Base-by-base conservation (phyloP, 192 early-diverging fungal species). In the Mortierella claussenii region DNA sequence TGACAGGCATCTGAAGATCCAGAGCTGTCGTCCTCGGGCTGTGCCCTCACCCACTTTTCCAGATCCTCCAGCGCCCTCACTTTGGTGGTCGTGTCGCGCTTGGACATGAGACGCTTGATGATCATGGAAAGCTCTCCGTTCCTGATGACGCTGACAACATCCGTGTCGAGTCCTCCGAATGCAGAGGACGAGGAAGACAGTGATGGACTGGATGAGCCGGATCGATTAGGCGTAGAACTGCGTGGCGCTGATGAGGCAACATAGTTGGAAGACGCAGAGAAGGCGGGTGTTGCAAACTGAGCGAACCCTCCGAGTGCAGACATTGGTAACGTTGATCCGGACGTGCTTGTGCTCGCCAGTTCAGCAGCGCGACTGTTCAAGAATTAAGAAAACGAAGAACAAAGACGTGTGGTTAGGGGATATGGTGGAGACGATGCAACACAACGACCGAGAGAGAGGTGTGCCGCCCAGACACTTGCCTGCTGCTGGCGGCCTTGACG, bases 41-140 rank as follows among this genome's bases (percentile, higher is more conserved):
- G 66, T 23, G 56, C 54, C 30, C 80, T 79, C n/a, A 89, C 78
- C 74, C 96, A 95, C 12, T 64, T 68, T 44, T 84, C 80, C 18
- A 98, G 68, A 60, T 97, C 96, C 43, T 93, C 93, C 31, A 96
- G 78, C 5, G 96, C 96, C 27, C 93, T 95, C 27, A 91, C 74
- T 76, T 91, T 93, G 48, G 97, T 99, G 28, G 83, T 89, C 8
- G 93, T 79, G 65, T 99, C 97, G 48, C 90, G 89, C 70, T 99
- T 99, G 20, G 87, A 80, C 64, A 76, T 76, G 28, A 97, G 84
- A 56, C 89, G 89, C 68, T 96, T 96, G 28, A 99, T 67, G 45
- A 97, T 88, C 45, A 95, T 84, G 23, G 88, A 78, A 21, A 94
- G 55, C 9, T 89, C 82, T 9, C 85, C 81, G 46, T 89, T 85